phyloP scores from a whole-genome alignment of 495 filamentous ascomycete genomes.

The Daldinia caldariorum region DNA sequence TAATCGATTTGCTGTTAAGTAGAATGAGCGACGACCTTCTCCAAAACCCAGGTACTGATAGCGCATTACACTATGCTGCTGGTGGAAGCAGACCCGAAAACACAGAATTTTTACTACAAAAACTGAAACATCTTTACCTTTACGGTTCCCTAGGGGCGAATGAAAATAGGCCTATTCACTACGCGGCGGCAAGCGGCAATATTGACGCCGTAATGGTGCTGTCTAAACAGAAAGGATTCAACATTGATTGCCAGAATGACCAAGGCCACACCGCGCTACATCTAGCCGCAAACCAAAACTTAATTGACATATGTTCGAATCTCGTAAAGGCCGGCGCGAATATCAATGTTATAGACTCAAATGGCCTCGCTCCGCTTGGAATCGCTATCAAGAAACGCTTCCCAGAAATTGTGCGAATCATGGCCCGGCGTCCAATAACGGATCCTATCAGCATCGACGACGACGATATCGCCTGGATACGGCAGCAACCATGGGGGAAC shows the following conservation, averaged over 20 bases:
- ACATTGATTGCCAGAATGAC: conserved; percentile 22
- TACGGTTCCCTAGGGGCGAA: conserved; percentile 11
- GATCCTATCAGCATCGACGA: conserved; percentile 1
- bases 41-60: background rate
- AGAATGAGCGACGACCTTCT: conserved; percentile 13
- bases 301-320: conserved; percentile 24
- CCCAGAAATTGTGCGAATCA: conserved; percentile 13
- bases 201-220: conserved; percentile 24
- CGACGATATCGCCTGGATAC: conserved; percentile 28
- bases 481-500: conserved; percentile 30
- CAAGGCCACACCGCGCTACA: conserved; percentile 26
- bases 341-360: conserved; percentile 14
- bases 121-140: conserved; percentile 16
- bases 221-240: conserved; percentile 16
- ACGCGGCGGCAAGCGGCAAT: conserved; percentile 32
- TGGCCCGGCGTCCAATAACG: conserved; percentile 7
- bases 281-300: conserved; percentile 5
- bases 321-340: conserved; percentile 30
- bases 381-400: conserved; percentile 23
- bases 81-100: conserved; percentile 31
- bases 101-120: conserved; percentile 28
- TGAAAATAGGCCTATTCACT: conserved; percentile 29
- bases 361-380: conserved; percentile 4
- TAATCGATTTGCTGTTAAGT: conserved; percentile 21
- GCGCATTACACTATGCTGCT: conserved; percentile 31